Evolutionary conservation across 352 stramenopile species (phyloP), one percentile per base, ranked within the genome.

Genomic region (Globisporangium okanoganense): DNA sequence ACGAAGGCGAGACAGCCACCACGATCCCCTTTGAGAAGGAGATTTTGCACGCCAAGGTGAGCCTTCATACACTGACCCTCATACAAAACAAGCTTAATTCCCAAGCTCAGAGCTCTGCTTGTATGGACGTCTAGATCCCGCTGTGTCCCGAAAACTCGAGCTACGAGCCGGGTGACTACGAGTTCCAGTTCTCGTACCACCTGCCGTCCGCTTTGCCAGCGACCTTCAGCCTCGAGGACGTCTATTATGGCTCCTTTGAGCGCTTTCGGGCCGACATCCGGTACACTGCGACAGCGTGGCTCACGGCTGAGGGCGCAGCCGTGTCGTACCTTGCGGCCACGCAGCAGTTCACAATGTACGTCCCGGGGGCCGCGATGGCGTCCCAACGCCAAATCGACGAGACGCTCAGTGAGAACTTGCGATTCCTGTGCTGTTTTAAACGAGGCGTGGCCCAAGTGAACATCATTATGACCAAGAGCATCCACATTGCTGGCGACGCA

Each of bases 131-230:
- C 16, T 25, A 65, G 59, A 55, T 65, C 22, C 40, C 52, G 13
- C 59, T 65, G 18, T 58, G 50, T 12, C 16, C 29, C 3, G 20
- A 9, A 2, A 65, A 55, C 20, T 47, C 14, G 44, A 58, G 18
- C 50, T 65, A 54, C 18, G 59, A 65, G 20, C 50, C 50, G 2
- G 59, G 59, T 0, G 59, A 65, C n/a, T 60, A 33, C 27, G 59
- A 60, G 49, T 65, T 60, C 41, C 59, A 60, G 50, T 65, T 65
- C 51, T 49, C 59, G 22, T 60, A 65, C 31, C 50, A 65, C 24
- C 41, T 65, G 22, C 59, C 59, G 7, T 31, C 41, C 7, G 33
- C 50, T 1, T 35, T 65, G 0, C 59, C 59, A 13, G 27, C 59
- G 33, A 56, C 36, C 12, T 60, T 65, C 51, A 60, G 35, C 22